Conservation (phyloP, 2,329 filamentous ascomycete species). For the Aspergillus cejpii region DNA sequence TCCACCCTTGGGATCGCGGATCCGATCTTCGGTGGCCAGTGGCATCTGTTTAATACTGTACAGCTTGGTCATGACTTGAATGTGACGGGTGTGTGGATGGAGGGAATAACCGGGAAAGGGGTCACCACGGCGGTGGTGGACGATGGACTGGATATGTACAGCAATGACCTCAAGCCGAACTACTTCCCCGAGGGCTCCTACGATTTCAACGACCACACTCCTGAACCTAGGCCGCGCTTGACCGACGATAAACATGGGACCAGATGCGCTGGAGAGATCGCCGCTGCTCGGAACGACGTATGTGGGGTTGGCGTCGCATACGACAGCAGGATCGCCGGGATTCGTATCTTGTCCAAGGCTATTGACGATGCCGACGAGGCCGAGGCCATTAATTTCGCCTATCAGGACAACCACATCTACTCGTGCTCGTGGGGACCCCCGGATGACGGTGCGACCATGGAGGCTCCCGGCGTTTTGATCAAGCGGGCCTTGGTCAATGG, state of each 20-base stretch:
- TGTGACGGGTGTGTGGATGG: slow-evolving; percentile 85
- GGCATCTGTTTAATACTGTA: slow-evolving; percentile 83
- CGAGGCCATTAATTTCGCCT: slow-evolving; percentile 83
- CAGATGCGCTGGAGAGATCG: slow-evolving; percentile 87
- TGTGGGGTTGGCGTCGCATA: slow-evolving; percentile 96
- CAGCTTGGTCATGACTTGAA: slow-evolving; percentile 88
- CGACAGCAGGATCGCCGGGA: slow-evolving; percentile 79
- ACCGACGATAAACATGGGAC: slow-evolving; percentile 87
- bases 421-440: slow-evolving; percentile 98
- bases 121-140: slow-evolving; percentile 90
- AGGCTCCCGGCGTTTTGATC: slow-evolving; percentile 83
- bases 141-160: slow-evolving; percentile 93
- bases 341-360: slow-evolving; percentile 83
- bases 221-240: slow-evolving; percentile 74
- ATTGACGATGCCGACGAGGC: slow-evolving; percentile 93
- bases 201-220: slow-evolving; percentile 84
- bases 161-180: slow-evolving; percentile 82
- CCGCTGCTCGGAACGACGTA: slow-evolving; percentile 82
- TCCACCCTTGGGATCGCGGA: slow-evolving; percentile 68
- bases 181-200: slow-evolving; percentile 90
- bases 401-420: slow-evolving; percentile 89
- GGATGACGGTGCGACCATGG: slow-evolving; percentile 90
- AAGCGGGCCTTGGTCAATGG: slow-evolving; percentile 85
- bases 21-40: slow-evolving; percentile 88
- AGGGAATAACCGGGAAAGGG: slow-evolving; percentile 84